Evolutionary conservation across 2,329 filamentous ascomycete species (phyloP).

Genomic region (Arthrobotrys megalospora): DNA sequence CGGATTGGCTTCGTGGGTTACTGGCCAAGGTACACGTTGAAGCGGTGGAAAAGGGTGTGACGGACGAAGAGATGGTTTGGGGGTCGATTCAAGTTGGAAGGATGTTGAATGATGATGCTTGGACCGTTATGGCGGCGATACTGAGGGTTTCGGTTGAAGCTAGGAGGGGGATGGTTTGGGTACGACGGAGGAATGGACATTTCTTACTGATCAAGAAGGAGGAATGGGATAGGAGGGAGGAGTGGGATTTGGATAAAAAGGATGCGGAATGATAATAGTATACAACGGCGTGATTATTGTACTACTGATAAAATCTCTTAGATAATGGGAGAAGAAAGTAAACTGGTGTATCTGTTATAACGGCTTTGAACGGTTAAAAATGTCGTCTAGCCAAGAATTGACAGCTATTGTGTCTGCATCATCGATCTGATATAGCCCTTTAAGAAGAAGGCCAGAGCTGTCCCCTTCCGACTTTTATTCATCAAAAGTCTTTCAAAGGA

Average conservation of each 20-base stretch:
- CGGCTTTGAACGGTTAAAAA: conserved; percentile 59
- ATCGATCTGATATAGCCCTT: conserved; percentile 4
- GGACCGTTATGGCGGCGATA: conserved; percentile 2
- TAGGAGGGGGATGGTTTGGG: conserved; percentile 23
- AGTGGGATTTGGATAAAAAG: neutral
- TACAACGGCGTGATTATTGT: conserved; percentile 2
- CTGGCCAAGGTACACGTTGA: neutral
- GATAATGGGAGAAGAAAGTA: conserved; percentile 5
- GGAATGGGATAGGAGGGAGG: conserved; percentile 3
- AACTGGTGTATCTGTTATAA: neutral
- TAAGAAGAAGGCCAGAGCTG: neutral
- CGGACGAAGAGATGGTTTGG: neutral
- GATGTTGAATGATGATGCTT: neutral
- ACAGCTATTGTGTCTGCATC: conserved; percentile 6
- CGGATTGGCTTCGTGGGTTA: neutral
- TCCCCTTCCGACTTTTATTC: neutral
- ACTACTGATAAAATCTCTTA: neutral
- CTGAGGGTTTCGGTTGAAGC: conserved; percentile 17
- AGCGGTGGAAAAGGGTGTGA: neutral
- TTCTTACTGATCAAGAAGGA: conserved; percentile 20
- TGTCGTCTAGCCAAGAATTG: conserved; percentile 47
- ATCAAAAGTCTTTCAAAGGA: neutral
- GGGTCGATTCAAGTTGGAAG: conserved; percentile 8
- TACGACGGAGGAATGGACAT: conserved; percentile 1
- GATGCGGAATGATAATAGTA: neutral